Conservation (phyloP, 2,329 filamentous ascomycete species). For the Calonectria ilicicola region DNA sequence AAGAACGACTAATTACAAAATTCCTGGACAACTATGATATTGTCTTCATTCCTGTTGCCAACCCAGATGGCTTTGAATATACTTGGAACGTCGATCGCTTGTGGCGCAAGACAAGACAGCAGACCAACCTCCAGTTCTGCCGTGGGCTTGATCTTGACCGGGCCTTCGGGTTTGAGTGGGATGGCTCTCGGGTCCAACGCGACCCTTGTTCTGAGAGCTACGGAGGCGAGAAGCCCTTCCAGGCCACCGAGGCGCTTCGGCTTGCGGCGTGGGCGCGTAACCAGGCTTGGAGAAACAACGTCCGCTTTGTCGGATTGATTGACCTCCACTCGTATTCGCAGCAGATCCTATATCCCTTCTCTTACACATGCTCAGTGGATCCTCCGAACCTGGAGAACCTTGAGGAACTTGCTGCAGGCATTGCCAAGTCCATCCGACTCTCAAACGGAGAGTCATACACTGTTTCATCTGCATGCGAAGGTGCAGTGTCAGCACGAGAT, state of each 20-base stretch:
- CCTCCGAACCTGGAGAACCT: conserved; percentile 93
- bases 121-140: conserved; percentile 85
- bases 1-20: conserved; percentile 76
- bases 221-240: conserved; percentile 84
- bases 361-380: conserved; percentile 81
- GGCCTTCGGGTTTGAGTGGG: conserved; percentile 87
- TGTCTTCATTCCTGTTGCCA: conserved; percentile 87
- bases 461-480: conserved; percentile 88
- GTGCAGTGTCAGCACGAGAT: conserved; percentile 64
- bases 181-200: conserved; percentile 70
- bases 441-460: conserved; percentile 81
- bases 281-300: conserved; percentile 75
- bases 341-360: conserved; percentile 92
- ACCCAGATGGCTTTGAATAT: conserved; percentile 95
- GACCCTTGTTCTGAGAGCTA: conserved; percentile 95
- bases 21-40: conserved; percentile 88
- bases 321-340: conserved; percentile 97
- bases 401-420: conserved; percentile 87
- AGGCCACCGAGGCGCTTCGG: conserved; percentile 81
- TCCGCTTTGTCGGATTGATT: conserved; percentile 84
- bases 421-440: conserved; percentile 90
- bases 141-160: conserved; percentile 91
- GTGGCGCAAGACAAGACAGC: conserved; percentile 94
- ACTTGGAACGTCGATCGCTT: conserved; percentile 92
- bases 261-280: conserved; percentile 88